Base-by-base conservation (phyloP, 2,329 filamentous ascomycete genomes). In the Ophiostoma pallidulum region DNA sequence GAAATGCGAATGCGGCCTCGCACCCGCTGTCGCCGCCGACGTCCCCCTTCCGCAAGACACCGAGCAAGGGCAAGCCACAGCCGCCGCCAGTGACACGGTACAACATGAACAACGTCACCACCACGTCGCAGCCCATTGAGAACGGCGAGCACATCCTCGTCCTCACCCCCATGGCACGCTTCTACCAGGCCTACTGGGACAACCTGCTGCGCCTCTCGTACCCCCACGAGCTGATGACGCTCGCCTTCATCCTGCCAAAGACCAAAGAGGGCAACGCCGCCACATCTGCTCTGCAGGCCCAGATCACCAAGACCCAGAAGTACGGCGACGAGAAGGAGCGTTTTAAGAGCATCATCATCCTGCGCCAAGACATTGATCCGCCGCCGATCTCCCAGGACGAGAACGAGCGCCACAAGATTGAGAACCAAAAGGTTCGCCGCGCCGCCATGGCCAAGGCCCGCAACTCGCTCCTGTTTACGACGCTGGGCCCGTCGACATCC, bases 211-310 rank as follows among this genome's bases (percentile, higher is more conserved):
- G 79, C 62, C 75, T 98, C 48, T 76, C 69, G 59, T 98, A 97
- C 64, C 92, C 92, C 3, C 92, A 96, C 68, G 86, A 95, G 51
- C 78, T 97, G 54, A 94, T 98, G 61, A 94, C 88, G 1, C 74
- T 98, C 24, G 92, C 88, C 33, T 98, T 97, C 69, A 97, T 98
- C 61, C 82, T 95, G 24, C 92, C 92, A 45, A 94, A 94, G 69
- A 94, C 82, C 41, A 85, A 84, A 61, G 90, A 96, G 57, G 92
- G 92, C 50, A 94, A 97, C 64, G 73, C 81, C 24, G 92, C 92
- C 3, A 92, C 89, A 14, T 70, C 80, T 7, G 82, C 84, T 33
- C 71, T 98, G 46, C 90, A 98, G 67, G 82, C 83, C 48, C 84
- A 88, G 56, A 86, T 98, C 55, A 74, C 83, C 45, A 85, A 85